phyloP scores from a whole-genome alignment of 1,139 yeast species.

The Yamadazyma taylorii region DNA sequence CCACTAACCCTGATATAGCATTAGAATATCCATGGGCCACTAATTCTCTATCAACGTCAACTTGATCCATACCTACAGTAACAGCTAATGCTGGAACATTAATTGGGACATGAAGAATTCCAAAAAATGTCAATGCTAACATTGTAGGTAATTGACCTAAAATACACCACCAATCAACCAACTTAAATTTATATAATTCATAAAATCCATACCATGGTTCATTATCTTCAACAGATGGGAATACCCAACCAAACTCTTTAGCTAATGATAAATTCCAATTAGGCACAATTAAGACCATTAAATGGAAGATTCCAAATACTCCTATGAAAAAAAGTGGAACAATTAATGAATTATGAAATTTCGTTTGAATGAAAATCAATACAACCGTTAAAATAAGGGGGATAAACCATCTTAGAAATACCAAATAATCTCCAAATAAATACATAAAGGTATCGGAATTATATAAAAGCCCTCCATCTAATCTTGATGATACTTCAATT shows the following conservation, averaged over 20 bases:
- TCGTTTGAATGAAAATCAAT: constrained; percentile 62
- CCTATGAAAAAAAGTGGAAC: constrained; percentile 79
- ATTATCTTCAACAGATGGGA: constrained; percentile 60
- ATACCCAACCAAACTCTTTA: constrained; percentile 82
- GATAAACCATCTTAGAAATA: constrained; percentile 66
- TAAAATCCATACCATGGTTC: constrained; percentile 92
- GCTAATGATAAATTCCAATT: constrained; percentile 59
- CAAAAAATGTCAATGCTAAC: constrained; percentile 94
- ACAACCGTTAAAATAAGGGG: constrained; percentile 66
- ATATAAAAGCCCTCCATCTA: constrained; percentile 72
- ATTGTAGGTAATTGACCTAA: constrained; percentile 79
- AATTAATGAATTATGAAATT: constrained; percentile 68
- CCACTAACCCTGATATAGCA: constrained; percentile 75
- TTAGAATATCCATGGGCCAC: constrained; percentile 97
- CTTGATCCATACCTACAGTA: constrained; percentile 79
- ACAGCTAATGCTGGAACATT: constrained; percentile 97
- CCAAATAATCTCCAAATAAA: constrained; percentile 38
- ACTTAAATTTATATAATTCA: constrained; percentile 61
- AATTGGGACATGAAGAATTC: constrained; percentile 93
- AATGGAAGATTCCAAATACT: constrained; percentile 69
- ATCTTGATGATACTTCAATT: constrained; percentile 79
- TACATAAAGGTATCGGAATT: constrained; percentile 53
- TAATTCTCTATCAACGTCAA: constrained; percentile 88
- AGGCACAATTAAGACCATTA: constrained; percentile 65
- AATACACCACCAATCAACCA: constrained; percentile 74